A percentile compares a stretch with the other conserved stretches of the same genome.
phyloP scores from a whole-genome alignment of 768 basidiomycete genomes.

The Crepidotus variabilis region DNA sequence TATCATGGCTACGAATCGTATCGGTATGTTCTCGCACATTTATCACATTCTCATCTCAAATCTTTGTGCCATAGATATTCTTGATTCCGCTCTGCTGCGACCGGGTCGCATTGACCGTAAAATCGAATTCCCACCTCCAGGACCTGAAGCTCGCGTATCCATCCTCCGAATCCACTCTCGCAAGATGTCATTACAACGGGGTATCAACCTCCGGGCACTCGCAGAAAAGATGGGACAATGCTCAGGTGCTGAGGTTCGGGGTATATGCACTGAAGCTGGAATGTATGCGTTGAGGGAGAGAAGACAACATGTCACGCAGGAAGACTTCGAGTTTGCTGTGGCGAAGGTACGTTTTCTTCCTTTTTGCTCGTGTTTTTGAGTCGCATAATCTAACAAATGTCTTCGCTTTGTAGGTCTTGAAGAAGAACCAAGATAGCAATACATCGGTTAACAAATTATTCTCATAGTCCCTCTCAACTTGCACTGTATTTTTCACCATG shows the following conservation, averaged over 20 bases:
- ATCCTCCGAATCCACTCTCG: constrained; percentile 96
- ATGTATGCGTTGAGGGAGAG: constrained; percentile 98
- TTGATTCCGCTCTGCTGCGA: constrained; percentile 88
- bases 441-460: constrained; percentile 95
- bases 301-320: constrained; percentile 95
- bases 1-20: constrained; percentile 96
- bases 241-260: constrained; percentile 95
- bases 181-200: constrained; percentile 98
- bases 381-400: constrained; percentile 1
- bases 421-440: constrained; percentile 96
- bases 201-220: constrained; percentile 92
- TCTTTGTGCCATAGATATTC: constrained; percentile 58
- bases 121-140: constrained; percentile 98
- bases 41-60: neutral
- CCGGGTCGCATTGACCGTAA: constrained; percentile 95
- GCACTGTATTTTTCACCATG: neutral
- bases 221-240: constrained; percentile 99
- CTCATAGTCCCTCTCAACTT: constrained; percentile 41
- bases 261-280: constrained; percentile 96
- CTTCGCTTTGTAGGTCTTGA: constrained; percentile 55
- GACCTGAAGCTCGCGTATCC: constrained; percentile 94
- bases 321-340: constrained; percentile 98
- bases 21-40: constrained; percentile 44
- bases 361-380: neutral
- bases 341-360: constrained; percentile 64